These are phyloP conservation scores for Corymbia citriodora DNA, from an alignment of 441 rosid genomes.

Conservation along the genomic window DNA sequence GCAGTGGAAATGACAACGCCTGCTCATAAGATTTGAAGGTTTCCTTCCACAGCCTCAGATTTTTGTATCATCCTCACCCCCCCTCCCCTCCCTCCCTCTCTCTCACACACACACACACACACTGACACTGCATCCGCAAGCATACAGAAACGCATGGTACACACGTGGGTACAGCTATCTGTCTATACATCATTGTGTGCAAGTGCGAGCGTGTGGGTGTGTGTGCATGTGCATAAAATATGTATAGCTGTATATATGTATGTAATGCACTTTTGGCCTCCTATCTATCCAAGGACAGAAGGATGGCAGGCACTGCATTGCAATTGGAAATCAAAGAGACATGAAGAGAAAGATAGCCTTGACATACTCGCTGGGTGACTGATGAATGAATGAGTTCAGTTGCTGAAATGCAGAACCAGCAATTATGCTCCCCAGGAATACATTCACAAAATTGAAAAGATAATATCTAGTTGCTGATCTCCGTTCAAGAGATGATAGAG, in stretches of 20 bases:
- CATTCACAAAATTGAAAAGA: constrained; percentile 74
- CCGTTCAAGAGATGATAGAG: constrained; percentile 74
- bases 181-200: background rate
- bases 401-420: constrained; percentile 85
- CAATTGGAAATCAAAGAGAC: background rate
- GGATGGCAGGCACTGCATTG: background rate
- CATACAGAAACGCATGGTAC: background rate
- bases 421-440: constrained; percentile 68
- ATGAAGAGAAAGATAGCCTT: background rate
- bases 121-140: background rate
- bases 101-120: background rate
- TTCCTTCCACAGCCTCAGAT: background rate
- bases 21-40: background rate
- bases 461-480: constrained; percentile 87
- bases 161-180: background rate
- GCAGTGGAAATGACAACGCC: background rate
- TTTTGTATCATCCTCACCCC: background rate
- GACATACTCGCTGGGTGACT: constrained; percentile 66
- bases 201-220: background rate
- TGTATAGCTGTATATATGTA: background rate
- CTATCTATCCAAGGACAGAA: background rate
- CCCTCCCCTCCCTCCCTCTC: rapidly evolving
- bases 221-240: background rate
- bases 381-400: constrained; percentile 55
- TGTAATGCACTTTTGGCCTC: background rate